A percentile compares a stretch with the other conserved stretches of the same genome.
phyloP scores from a whole-genome alignment of 2,329 filamentous ascomycete species.

The Ceratocystis diversiconidia region DNA sequence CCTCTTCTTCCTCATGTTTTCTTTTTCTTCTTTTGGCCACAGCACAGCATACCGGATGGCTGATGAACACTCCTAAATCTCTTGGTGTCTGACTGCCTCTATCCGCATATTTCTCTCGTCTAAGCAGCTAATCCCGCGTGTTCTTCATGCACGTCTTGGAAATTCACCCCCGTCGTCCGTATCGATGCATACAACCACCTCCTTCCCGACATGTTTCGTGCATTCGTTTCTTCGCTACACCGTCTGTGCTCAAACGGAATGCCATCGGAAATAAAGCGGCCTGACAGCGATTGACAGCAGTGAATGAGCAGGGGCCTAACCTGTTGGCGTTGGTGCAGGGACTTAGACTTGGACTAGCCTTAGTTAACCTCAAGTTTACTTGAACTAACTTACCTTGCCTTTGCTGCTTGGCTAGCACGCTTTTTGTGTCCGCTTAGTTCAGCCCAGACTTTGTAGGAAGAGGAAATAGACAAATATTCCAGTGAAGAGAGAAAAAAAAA shows the following conservation, averaged over 20 bases:
- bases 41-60: no score
- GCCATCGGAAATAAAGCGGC: conserved; percentile 6
- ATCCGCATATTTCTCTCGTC: not conserved
- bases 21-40: not conserved
- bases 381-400: not conserved
- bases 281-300: conserved; percentile 1
- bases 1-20: not conserved
- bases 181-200: no score
- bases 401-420: not conserved
- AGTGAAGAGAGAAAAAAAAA: not conserved
- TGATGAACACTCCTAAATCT: not conserved
- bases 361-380: not conserved
- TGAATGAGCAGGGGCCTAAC: not conserved
- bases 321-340: not conserved
- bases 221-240: not conserved
- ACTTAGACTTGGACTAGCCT: not conserved
- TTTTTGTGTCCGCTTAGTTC: not conserved
- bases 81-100: not conserved
- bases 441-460: conserved; percentile 6
- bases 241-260: not conserved
- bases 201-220: no score
- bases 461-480: not conserved
- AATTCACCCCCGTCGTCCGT: no score
- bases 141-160: no score
- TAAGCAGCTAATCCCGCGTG: not conserved